Percentiles rank a stretch among this genome's conserved stretches.
Evolutionary conservation across 352 stramenopile species (phyloP).

Genomic region (Phytopythium mirpurense): DNA sequence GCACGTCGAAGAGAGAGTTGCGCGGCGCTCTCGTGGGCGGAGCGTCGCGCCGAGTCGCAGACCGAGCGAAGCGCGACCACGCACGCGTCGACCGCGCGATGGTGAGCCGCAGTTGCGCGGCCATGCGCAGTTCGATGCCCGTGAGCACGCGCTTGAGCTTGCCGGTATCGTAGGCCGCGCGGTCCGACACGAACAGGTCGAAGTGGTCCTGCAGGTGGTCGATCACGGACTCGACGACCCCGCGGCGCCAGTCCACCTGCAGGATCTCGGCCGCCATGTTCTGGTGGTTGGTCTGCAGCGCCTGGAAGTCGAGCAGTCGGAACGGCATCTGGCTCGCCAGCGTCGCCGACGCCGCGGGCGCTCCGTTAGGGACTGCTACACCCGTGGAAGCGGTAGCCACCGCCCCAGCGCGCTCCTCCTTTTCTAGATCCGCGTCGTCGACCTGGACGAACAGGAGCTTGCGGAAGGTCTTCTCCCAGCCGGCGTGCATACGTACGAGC

Average conservation of each 20-base stretch:
- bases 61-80: slow-evolving; percentile 59
- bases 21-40: slow-evolving; percentile 26
- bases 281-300: slow-evolving; percentile 63
- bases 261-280: slow-evolving; percentile 77
- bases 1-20: slow-evolving; percentile 82
- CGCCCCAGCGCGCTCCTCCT: background rate
- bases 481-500: slow-evolving; percentile 84
- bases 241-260: slow-evolving; percentile 83
- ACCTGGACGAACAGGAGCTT: slow-evolving; percentile 63
- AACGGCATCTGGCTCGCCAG: slow-evolving; percentile 72
- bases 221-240: slow-evolving; percentile 90
- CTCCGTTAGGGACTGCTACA: background rate
- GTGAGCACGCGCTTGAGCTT: slow-evolving; percentile 76
- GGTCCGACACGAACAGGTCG: slow-evolving; percentile 90
- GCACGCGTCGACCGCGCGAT: slow-evolving; percentile 46
- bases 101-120: slow-evolving; percentile 71
- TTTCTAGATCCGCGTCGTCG: slow-evolving; percentile 13
- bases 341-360: slow-evolving; percentile 9
- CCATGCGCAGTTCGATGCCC: slow-evolving; percentile 83
- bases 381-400: background rate
- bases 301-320: slow-evolving; percentile 80
- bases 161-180: slow-evolving; percentile 39
- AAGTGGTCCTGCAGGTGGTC: slow-evolving; percentile 93
- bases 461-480: slow-evolving; percentile 89
- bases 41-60: background rate